Conservation (phyloP, 805 yeast species). For the Saccharomycopsis sp. region DNA sequence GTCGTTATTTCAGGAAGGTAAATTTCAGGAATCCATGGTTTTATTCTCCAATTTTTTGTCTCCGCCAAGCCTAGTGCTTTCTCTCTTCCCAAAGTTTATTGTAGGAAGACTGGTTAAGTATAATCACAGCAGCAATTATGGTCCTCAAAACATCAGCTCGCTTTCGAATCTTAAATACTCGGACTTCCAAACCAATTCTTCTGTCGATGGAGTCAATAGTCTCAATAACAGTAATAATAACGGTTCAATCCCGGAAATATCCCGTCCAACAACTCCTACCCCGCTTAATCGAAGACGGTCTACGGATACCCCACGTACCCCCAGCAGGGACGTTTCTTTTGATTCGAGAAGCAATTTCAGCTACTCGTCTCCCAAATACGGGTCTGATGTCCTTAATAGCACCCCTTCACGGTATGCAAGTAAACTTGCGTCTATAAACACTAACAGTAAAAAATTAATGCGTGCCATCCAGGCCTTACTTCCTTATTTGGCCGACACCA, state of each 20-base stretch:
- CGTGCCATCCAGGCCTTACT: slow-evolving; percentile 29
- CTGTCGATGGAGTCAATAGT: too few relatives aligned
- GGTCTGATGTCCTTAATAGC: too few relatives aligned
- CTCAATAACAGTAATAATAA: not conserved
- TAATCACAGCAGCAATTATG: not conserved
- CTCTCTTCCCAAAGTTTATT: slow-evolving; percentile 37
- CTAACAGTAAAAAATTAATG: slow-evolving; percentile 3
- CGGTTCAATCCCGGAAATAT: not conserved
- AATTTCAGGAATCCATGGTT: slow-evolving; percentile 34
- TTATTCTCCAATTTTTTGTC: slow-evolving; percentile 50
- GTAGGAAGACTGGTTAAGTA: slow-evolving; percentile 22
- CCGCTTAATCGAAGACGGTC: not conserved
- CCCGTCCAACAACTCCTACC: not conserved
- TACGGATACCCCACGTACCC: not conserved
- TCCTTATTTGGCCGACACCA: slow-evolving; percentile 42
- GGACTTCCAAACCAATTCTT: too few relatives aligned
- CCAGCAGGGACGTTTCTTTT: not conserved
- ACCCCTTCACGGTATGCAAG: too few relatives aligned
- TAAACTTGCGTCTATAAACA: not conserved
- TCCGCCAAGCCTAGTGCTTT: slow-evolving; percentile 48
- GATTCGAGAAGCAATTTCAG: not conserved
- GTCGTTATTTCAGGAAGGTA: slow-evolving; percentile 27
- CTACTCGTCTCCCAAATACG: not conserved
- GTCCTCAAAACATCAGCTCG: slow-evolving; percentile 1
- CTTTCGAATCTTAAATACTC: slow-evolving; percentile 14